Evolutionary conservation across 352 stramenopile genomes (phyloP), one percentile per base, ranked within the genome.

Genomic region (Phytopythium kandeliae): DNA sequence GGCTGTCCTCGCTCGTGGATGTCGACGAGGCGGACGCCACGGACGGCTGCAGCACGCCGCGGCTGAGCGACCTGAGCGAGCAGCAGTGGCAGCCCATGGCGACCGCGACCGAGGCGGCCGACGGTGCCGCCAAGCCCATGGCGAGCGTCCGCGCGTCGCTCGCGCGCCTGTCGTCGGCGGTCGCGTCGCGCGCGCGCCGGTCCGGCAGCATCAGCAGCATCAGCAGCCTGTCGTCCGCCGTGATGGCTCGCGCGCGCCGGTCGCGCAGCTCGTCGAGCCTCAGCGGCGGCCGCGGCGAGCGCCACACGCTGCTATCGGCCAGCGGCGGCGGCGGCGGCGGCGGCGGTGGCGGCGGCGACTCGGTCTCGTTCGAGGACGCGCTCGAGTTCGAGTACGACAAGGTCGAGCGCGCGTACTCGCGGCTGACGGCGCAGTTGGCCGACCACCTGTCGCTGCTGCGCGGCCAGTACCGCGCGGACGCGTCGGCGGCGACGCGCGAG

Each of bases 371-470:
- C 64, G 86, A 92, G 43, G 74, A 91, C 36, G 58, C 85, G n/a
- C 63, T 97, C 30, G 67, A 82, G 7, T 40, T 67, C 40, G 82
- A 97, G 65, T 89, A 83, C 60, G 63, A 68, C 43, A 98, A 97
- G 52, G 90, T 98, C n/a, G 81, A 98, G 55, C 54, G 69, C 19
- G 97, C 97, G 53, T 98, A 98, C 59, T 47, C 58, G 47, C 58
- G 74, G n/a, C 92, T 98, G 55, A 26, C 86, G 41, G 55, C 74
- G 31, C 82, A 97, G 51, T 64, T 97, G 21, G 63, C 68, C 7
- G 71, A 92, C 48, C 78, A 96, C 55, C 76, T 98, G 12, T 62
- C 87, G 12, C 60, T 93, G 21, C 63, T 98, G 71, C 65, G 86
- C 28, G 71, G 74, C 55, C 60, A 92, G 62, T 61, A 83, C 49